Base-by-base conservation (phyloP, 169 alveolate species). In the Theileria parva region DNA sequence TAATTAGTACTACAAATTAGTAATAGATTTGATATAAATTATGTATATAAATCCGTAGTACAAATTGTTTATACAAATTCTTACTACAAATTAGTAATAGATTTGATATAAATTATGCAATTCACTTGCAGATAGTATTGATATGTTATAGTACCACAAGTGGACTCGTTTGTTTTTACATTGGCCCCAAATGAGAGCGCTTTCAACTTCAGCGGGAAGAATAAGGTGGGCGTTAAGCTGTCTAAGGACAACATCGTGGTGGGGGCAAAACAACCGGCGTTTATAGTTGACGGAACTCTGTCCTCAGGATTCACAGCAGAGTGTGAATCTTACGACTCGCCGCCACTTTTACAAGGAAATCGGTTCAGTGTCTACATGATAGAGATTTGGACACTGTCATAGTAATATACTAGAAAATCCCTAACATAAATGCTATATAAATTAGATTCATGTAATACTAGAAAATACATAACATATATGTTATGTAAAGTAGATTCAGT, bases 311-410 rank as follows among this genome's bases (percentile, higher is more conserved):
- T 55, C 44, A 67, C 86, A 12, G 68, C 74, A 44, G 66, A 63
- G 19, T 84, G 85, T 57, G 78, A 19, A 27, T 77, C 90, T 11
- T 84, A 77, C 90, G 50, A 84, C 61, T 84, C 90, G 3, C 90
- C 90, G 23, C 23, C 44, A 50, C 78, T 84, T 51, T 86, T 75
- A 28, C 53, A 44, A 50, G 51, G 25, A 61, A 21, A 23, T 37
- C 30, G 63, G 27, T 84, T 84, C 39, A 30, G 77, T 67, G 76
- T 84, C 30, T 75, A 69, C 63, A 77, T 77, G 48, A 21, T 84
- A 15, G 90, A 84, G 67, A 50, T 84, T 65, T 84, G 90, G 90
- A 67, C 66, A 6, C 83, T 84, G 73, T 15, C 64, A 12, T 84
- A 30, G 77, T 28, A 44, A 44, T 44, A 44, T 44, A 44, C 53